phyloP scores from a whole-genome alignment of 164 flowering plant genomes.

The Magnolia kwangsiensis region DNA sequence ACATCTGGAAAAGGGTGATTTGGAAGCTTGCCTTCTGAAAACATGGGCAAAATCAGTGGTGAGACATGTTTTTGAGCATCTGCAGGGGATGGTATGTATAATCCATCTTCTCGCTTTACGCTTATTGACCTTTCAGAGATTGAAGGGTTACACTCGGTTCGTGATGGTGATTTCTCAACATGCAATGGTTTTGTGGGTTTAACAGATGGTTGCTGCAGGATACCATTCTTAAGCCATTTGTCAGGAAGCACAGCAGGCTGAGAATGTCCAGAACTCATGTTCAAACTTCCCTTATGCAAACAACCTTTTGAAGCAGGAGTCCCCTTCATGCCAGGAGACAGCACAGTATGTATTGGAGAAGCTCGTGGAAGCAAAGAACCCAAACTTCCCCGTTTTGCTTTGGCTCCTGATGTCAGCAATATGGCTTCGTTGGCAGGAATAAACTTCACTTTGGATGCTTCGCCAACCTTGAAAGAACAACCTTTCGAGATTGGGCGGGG shows the following conservation, averaged over 20 bases:
- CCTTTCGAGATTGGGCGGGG: neutral
- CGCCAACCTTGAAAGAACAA: neutral
- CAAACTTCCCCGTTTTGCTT: neutral
- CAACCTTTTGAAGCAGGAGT: neutral
- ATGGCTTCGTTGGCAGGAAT: neutral
- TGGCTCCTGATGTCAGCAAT: neutral
- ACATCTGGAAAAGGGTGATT: neutral
- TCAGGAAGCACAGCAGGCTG: neutral
- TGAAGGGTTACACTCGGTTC: neutral
- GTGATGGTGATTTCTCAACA: neutral
- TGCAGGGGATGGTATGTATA: neutral
- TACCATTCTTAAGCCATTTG: neutral
- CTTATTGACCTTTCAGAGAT: neutral
- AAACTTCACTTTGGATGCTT: neutral
- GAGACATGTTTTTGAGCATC: neutral
- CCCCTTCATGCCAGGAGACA: neutral
- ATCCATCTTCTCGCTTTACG: neutral
- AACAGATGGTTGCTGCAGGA: neutral
- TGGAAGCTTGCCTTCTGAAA: neutral
- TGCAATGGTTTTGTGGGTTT: neutral
- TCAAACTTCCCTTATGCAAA: neutral
- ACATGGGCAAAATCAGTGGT: neutral
- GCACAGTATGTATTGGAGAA: neutral
- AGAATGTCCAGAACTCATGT: neutral
- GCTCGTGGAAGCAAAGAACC: too few species aligned